These are phyloP conservation scores for Fragaria vesca DNA, from an alignment of 306 rosid genomes.

Conservation along the genomic window DNA sequence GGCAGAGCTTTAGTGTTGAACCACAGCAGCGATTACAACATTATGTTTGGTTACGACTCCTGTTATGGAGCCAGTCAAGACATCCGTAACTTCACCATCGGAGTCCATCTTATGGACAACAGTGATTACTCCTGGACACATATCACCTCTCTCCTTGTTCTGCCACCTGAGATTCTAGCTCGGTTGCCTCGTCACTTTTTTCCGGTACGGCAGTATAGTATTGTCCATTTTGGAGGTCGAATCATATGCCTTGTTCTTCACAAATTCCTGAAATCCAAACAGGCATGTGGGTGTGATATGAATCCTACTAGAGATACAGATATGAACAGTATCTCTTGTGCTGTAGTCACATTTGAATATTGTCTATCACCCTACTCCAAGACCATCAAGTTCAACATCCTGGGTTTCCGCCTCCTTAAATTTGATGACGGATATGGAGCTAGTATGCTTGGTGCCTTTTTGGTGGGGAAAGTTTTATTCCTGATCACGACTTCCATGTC, in stretches of 20 bases:
- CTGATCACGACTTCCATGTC: no score
- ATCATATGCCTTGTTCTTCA: background rate
- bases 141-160: background rate
- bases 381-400: background rate
- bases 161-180: background rate
- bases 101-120: background rate
- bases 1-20: background rate
- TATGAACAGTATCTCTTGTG: background rate
- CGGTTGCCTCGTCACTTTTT: background rate
- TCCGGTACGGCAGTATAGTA: background rate
- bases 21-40: background rate
- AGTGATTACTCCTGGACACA: background rate
- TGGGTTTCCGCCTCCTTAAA: background rate
- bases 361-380: background rate
- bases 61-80: no score
- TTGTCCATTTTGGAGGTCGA: background rate
- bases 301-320: no score
- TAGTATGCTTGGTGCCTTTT: background rate
- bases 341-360: background rate
- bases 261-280: no score
- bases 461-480: background rate
- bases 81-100: background rate
- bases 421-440: background rate
- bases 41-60: background rate
- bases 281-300: no score